Base-by-base conservation (phyloP, 441 rosid species). In the Euphorbia corollata region DNA sequence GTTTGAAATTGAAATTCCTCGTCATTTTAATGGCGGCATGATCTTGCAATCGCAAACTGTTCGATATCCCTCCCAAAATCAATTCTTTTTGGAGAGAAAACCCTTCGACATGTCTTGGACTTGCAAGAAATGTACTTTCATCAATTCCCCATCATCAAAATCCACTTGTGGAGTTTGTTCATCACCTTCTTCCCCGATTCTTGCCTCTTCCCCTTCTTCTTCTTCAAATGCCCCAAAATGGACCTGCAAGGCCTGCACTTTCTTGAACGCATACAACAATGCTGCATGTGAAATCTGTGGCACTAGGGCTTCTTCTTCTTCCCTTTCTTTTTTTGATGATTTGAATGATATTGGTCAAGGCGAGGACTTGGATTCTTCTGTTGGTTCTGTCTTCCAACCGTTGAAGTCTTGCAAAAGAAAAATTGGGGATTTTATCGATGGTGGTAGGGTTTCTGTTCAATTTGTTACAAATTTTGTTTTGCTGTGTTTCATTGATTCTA, bases 191-290 rank as follows among this genome's bases (percentile, higher is more conserved):
- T 69, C 95, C 9, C 73, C 83, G 12, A 12, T 66, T 48, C 54
- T 74, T 39, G 45, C 87, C 20, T 61, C 90, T 2, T 65, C 81
- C 8, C 22, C 69, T 36, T 62, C 88, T 10, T 11, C 87, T 1
- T 27, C n/a, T 18, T 47, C 54, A 34, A 74, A 77, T 10, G 68
- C 78, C 57, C 73, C 85, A 4, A 83, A 78, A 56, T 93, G 99
- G 97, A 56, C 93, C 0, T 93, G 99, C 85, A 91, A 89, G 73
- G 89, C 88, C 19, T 93, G 99, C 81, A 91, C 99, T 70, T 91
- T 87, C 74, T 70, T 87, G 69, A 93, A 93, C 82, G 75, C 85
- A 6, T 89, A 85, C 78, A 86, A 80, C 75, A 87, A 80, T 74
- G 59, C 79, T 39, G 61, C 41, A 75, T 93, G 99, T 73, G 90